phyloP scores from a whole-genome alignment of 2,329 filamentous ascomycete genomes.

The Neofusicoccum umdonicola region DNA sequence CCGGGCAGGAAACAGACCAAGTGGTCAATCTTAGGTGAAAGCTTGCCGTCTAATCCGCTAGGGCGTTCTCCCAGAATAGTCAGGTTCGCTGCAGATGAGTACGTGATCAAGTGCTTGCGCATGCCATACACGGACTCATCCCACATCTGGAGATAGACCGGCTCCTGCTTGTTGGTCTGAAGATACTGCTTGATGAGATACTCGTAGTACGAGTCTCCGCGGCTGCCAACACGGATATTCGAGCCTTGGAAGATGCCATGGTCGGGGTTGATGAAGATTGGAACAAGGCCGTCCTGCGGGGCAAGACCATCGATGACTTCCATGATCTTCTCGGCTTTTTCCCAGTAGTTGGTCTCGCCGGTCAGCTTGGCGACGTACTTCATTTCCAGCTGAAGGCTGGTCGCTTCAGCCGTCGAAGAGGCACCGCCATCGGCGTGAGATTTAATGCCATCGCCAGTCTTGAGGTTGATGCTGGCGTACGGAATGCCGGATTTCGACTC shows the following conservation, averaged over 20 bases:
- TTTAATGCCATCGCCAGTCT: constrained; percentile 69
- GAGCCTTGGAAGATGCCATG: constrained; percentile 75
- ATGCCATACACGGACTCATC: constrained; percentile 79
- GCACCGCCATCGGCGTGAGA: constrained; percentile 85
- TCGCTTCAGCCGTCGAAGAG: constrained; percentile 90
- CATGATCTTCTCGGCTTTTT: constrained; percentile 88
- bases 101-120: constrained; percentile 88
- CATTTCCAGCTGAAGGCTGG: constrained; percentile 90
- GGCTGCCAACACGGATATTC: constrained; percentile 88
- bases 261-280: constrained; percentile 83
- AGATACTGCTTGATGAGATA: constrained; percentile 98
- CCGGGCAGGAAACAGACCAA: constrained; percentile 97
- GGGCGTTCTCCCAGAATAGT: constrained; percentile 90
- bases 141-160: constrained; percentile 90
- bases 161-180: constrained; percentile 84
- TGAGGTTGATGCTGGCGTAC: constrained; percentile 85
- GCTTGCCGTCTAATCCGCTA: constrained; percentile 60
- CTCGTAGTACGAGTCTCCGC: constrained; percentile 97
- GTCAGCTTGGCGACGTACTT: constrained; percentile 96
- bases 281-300: constrained; percentile 76
- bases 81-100: constrained; percentile 74
- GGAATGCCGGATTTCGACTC: constrained; percentile 84
- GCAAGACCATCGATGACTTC: constrained; percentile 82
- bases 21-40: constrained; percentile 96
- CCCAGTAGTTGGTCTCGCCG: constrained; percentile 90